phyloP scores from a whole-genome alignment of 495 filamentous ascomycete genomes.

The Coniosporium apollinis region DNA sequence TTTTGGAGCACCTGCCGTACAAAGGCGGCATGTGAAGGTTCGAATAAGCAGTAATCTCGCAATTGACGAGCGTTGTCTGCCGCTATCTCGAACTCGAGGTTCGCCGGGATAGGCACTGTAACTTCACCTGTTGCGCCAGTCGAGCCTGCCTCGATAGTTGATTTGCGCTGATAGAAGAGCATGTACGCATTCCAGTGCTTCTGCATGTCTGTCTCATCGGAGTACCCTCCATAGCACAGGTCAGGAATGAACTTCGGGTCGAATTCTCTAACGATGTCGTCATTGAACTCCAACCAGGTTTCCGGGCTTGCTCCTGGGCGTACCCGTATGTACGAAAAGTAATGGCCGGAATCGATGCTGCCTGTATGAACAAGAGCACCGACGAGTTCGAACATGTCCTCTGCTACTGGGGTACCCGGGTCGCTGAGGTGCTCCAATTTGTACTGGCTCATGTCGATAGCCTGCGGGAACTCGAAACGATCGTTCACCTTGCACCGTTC shows the following conservation, averaged over 20 bases:
- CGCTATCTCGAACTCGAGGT: constrained; percentile 43
- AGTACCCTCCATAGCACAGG: constrained; percentile 65
- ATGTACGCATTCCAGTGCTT: constrained; percentile 57
- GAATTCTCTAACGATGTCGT: constrained; percentile 61
- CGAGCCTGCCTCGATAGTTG: constrained; percentile 31
- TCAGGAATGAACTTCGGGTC: constrained; percentile 54
- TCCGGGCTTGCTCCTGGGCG: constrained; percentile 37
- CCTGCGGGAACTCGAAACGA: constrained; percentile 68
- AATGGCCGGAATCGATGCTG: constrained; percentile 88
- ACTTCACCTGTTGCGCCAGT: constrained; percentile 29
- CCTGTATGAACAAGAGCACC: constrained; percentile 86
- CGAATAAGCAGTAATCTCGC: constrained; percentile 65
- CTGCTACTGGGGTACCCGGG: constrained; percentile 29
- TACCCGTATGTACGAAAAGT: constrained; percentile 88
- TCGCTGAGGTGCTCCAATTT: constrained; percentile 73
- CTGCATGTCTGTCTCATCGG: constrained; percentile 30
- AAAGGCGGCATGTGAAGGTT: constrained; percentile 53
- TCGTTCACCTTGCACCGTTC: constrained; percentile 91
- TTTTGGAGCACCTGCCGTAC: constrained; percentile 39
- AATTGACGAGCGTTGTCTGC: constrained; percentile 57
- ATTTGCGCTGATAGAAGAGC: constrained; percentile 85
- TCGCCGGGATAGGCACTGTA: constrained; percentile 36
- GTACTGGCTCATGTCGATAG: constrained; percentile 82
- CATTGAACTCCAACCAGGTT: constrained; percentile 86
- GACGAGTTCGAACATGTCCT: constrained; percentile 80